Evolutionary conservation across 1,284 basidiomycete genomes (phyloP), one percentile per base, ranked within the genome.

Genomic region (Sporisorium iseilematis-ciliati): DNA sequence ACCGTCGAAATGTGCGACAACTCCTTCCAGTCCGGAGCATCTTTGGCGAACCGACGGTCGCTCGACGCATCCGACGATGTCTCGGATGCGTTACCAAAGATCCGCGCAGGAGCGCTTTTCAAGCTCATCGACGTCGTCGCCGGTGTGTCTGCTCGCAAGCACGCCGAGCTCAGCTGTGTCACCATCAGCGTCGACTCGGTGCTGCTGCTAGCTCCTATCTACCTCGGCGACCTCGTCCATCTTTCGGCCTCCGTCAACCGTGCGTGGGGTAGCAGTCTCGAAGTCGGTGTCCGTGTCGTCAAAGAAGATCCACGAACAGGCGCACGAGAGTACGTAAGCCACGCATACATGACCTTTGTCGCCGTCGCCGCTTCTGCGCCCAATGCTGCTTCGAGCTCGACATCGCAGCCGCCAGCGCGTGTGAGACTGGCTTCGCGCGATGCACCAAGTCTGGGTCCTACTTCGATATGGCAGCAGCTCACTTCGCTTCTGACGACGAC

Each of bases 261-360:
- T 11, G 84, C 85, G 4, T 86, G 85, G 85, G 82, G 82, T 1
- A 79, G 71, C 67, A 84, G 78, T 52, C 79, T 84, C 75, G 86
- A 86, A 60, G 84, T 86, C 53, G 86, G 86, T 16, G 82, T 86
- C 10, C 62, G 82, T 12, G 84, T 86, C 40, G 80, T 82, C 52
- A 78, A 81, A 31, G 85, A 86, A 53, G 75, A 80, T 21, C 57
- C 77, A 10, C 51, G 71, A 21, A 77, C 70, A 0, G 79, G 84
- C 16, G 46, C 56, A 7, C 65, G 79, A 5, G 73, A 74, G 2
- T 86, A 86, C 57, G 85, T 84, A 72, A 84, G 82, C 56, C 85
- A 86, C 57, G 82, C 85, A 4, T 86, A 86, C 65, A 77, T 86
- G 57, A 86, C 85, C 11, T 86, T 86, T 58, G 86, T 86, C 51